phyloP scores from a whole-genome alignment of 2,329 filamentous ascomycete genomes.

The Epichloe uncinata region DNA sequence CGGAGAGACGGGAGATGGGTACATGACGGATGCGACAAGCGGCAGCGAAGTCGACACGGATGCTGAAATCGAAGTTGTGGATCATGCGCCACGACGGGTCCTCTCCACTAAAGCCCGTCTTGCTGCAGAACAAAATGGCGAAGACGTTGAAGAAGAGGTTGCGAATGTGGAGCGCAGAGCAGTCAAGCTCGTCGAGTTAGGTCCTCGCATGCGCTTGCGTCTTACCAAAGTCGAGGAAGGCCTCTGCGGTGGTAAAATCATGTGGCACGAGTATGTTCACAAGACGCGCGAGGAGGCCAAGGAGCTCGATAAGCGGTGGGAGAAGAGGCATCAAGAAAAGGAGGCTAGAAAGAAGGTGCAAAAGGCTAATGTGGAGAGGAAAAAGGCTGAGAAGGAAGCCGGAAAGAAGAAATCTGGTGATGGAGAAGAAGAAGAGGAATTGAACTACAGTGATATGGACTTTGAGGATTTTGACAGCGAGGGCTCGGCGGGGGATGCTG shows the following conservation, averaged over 20 bases:
- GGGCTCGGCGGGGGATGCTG: slow-evolving; percentile 33
- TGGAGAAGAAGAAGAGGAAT: slow-evolving; percentile 22
- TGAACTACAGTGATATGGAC: slow-evolving; percentile 31
- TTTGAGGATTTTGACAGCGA: slow-evolving; percentile 39
- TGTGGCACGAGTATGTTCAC: slow-evolving; percentile 95
- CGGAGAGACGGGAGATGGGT: slow-evolving; percentile 59
- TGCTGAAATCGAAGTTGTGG: slow-evolving; percentile 79
- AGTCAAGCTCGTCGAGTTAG: slow-evolving; percentile 84
- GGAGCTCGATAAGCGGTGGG: slow-evolving; percentile 73
- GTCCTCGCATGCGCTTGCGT: slow-evolving; percentile 76
- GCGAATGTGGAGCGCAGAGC: slow-evolving; percentile 66
- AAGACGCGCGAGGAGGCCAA: slow-evolving; percentile 70
- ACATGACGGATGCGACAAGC: slow-evolving; percentile 72
- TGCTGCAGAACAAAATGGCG: slow-evolving; percentile 24
- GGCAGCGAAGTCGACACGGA: slow-evolving; percentile 91
- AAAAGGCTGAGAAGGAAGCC: slow-evolving; percentile 41
- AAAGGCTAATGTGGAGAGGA: slow-evolving; percentile 80
- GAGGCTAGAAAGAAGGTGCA: slow-evolving; percentile 70
- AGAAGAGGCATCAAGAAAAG: slow-evolving; percentile 64
- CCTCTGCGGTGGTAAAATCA: slow-evolving; percentile 73
- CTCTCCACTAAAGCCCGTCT: slow-evolving; percentile 37
- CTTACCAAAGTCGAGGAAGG: slow-evolving; percentile 96
- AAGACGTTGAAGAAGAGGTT: slow-evolving; percentile 33
- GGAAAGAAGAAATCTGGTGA: slow-evolving; percentile 24
- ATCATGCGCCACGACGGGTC: slow-evolving; percentile 50